These are phyloP conservation scores for Dioscorea dumetorum DNA, from an alignment of 106 monocot species.

Conservation along the genomic window DNA sequence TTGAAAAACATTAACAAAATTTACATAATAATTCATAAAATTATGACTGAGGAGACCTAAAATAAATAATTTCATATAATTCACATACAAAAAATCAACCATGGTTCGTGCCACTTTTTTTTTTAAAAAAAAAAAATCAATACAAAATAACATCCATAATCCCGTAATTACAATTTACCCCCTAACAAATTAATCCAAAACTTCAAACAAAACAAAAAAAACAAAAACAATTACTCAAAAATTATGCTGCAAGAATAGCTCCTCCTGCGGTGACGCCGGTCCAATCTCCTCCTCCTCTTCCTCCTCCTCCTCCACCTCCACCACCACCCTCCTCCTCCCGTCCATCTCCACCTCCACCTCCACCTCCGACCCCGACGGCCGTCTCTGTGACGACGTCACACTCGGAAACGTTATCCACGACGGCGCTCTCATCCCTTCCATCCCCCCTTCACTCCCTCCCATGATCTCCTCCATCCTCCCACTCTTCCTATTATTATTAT, in stretches of 20 bases:
- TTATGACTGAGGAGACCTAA: no score
- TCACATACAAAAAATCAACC: no score
- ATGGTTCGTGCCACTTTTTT: no score
- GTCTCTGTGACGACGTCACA: slow-evolving; percentile 81
- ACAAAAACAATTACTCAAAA: slow-evolving; percentile 38
- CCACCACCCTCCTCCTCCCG: slow-evolving; percentile 41
- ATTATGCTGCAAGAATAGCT: slow-evolving; percentile 95
- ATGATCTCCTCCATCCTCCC: slow-evolving; percentile 59
- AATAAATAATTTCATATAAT: no score
- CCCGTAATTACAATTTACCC: no score
- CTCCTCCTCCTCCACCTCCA: slow-evolving; percentile 18
- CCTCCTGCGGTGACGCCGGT: slow-evolving; percentile 83
- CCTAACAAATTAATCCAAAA: no score
- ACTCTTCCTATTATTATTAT: slow-evolving; percentile 80
- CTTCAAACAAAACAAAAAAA: no score
- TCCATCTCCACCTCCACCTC: slow-evolving; percentile 45
- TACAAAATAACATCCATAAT: no score
- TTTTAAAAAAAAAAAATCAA: no score
- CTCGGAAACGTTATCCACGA: slow-evolving; percentile 99
- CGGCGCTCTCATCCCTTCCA: slow-evolving; percentile 79
- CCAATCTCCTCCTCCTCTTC: slow-evolving; percentile 94
- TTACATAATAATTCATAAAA: no score
- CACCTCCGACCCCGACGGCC: slow-evolving; percentile 67
- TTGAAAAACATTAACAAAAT: no score
- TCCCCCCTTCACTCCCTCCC: slow-evolving; percentile 52